phyloP scores from a whole-genome alignment of 2,329 filamentous ascomycete genomes.

The Hymenotorrendiella dingleyae region DNA sequence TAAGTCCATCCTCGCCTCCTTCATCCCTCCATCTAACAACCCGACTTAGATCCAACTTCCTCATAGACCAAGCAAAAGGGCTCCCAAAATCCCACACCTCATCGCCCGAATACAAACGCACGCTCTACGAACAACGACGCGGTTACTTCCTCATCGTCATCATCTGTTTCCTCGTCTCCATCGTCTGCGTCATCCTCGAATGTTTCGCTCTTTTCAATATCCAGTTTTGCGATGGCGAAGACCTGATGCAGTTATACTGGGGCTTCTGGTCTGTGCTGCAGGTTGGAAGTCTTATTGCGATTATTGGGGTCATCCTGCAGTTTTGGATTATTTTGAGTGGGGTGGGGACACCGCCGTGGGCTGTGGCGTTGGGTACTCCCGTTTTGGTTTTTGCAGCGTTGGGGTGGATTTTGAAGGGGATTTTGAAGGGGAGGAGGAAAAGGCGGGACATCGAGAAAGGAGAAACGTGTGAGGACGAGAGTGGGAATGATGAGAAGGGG shows the following conservation, averaged over 20 bases:
- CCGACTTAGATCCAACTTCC: conserved; percentile 15
- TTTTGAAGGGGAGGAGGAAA: conserved; percentile 10
- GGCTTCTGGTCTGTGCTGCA: conserved; percentile 56
- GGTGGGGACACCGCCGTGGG: conserved; percentile 51
- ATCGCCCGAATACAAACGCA: conserved; percentile 22
- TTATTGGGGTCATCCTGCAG: conserved; percentile 50
- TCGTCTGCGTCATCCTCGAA: conserved; percentile 46
- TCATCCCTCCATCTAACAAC: background rate
- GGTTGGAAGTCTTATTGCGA: conserved; percentile 52
- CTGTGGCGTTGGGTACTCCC: conserved; percentile 52
- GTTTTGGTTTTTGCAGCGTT: conserved; percentile 48
- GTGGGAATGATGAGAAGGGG: background rate
- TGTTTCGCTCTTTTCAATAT: conserved; percentile 36
- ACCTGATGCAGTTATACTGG: conserved; percentile 54
- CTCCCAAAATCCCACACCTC: conserved; percentile 12
- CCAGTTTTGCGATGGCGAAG: conserved; percentile 54
- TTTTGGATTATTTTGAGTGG: conserved; percentile 44
- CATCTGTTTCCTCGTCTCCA: conserved; percentile 39
- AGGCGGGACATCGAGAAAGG: background rate
- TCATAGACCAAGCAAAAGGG: conserved; percentile 14
- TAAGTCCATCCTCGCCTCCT: conserved; percentile 5
- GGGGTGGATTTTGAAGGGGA: conserved; percentile 39
- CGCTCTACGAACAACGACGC: conserved; percentile 24
- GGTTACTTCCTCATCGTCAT: conserved; percentile 37
- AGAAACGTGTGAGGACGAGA: background rate